Evolutionary conservation across 2,329 filamentous ascomycete species (phyloP), one percentile per base, ranked within the genome.

Genomic region (Alternaria sp.): DNA sequence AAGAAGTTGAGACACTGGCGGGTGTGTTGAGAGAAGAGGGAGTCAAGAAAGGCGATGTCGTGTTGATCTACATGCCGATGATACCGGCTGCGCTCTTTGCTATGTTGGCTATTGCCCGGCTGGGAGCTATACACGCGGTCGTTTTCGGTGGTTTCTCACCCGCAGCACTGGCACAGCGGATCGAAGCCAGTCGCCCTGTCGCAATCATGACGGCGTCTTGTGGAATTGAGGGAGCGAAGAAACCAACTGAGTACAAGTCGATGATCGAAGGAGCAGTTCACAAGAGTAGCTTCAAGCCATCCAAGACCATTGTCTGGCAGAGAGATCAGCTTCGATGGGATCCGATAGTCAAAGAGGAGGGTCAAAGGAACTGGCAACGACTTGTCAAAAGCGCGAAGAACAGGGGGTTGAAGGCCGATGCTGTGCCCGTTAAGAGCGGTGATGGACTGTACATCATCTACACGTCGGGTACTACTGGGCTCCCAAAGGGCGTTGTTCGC

Each of bases 1-100:
- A 89, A 9, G 92, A 97, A 76, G 92, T 97, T 2, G 90, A 95
- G 78, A 87, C 89, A 6, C 86, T 96, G 55, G 94, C 94, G 0
- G 94, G 92, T 1, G 93, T 94, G 2, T 80, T 98, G 73, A 84
- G 90, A 59, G 92, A 96, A 77, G 90, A 95, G 72, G 94, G 94
- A 0, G 91, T 97, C 6, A 85, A 85, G 69, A 93, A 88, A 79
- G 94, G 94, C 2, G 92, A 97, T 82, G 91, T 96, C 1, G 93
- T 97, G 6, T 86, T 97, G 67, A 87, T 97, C 26, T 98, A 97
- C 80, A 97, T 97, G 94, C 94, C 94, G 58, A 97, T 97, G 94
- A 93, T 97, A 46, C 94, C 95, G 1, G 90, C 93, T 0, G 92
- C 94, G 2, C 79, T 97, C n/a, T 89, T 96, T 65, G 94, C 92